These are phyloP conservation scores for Porogramme epimiltina DNA, from an alignment of 1,284 basidiomycete species.

Conservation along the genomic window DNA sequence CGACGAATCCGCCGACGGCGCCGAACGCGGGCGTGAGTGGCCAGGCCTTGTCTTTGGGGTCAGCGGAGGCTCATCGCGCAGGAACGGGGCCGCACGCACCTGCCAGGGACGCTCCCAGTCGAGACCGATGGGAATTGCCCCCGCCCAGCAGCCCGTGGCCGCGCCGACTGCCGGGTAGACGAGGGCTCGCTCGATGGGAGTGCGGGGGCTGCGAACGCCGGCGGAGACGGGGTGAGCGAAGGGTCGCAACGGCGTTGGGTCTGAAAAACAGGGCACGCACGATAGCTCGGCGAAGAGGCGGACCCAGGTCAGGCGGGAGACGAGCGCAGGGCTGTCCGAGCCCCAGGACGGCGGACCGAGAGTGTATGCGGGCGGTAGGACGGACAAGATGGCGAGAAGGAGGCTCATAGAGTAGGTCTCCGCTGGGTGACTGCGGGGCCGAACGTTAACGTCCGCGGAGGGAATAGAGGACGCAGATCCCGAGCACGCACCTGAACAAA, in stretches of 20 bases:
- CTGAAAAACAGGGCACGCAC: slow-evolving; percentile 48
- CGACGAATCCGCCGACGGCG: slow-evolving; percentile 67
- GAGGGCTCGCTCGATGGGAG: slow-evolving; percentile 72
- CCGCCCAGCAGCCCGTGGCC: slow-evolving; percentile 76
- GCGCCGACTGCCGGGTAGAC: slow-evolving; percentile 82
- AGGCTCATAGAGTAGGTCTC: slow-evolving; percentile 73
- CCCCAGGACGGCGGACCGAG: slow-evolving; percentile 63
- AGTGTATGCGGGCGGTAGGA: slow-evolving; percentile 70
- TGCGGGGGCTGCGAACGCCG: slow-evolving; percentile 50
- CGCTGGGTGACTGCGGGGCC: slow-evolving; percentile 41
- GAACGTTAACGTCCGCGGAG: neutral
- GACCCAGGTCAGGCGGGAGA: slow-evolving; percentile 64
- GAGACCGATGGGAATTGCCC: slow-evolving; percentile 80
- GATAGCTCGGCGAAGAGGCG: slow-evolving; percentile 78
- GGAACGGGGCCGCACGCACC: slow-evolving; percentile 48
- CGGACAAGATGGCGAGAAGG: slow-evolving; percentile 66
- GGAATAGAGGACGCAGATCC: slow-evolving; percentile 3
- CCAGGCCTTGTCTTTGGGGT: slow-evolving; percentile 65
- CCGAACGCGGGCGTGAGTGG: slow-evolving; percentile 77
- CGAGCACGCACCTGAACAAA: slow-evolving; percentile 56
- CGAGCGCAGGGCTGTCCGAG: slow-evolving; percentile 38
- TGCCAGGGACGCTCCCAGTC: slow-evolving; percentile 98
- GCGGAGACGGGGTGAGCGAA: neutral
- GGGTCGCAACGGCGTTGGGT: neutral
- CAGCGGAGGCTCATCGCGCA: neutral